Conservation (phyloP, 164 flowering plant species). For the Liriodendron chinense region DNA sequence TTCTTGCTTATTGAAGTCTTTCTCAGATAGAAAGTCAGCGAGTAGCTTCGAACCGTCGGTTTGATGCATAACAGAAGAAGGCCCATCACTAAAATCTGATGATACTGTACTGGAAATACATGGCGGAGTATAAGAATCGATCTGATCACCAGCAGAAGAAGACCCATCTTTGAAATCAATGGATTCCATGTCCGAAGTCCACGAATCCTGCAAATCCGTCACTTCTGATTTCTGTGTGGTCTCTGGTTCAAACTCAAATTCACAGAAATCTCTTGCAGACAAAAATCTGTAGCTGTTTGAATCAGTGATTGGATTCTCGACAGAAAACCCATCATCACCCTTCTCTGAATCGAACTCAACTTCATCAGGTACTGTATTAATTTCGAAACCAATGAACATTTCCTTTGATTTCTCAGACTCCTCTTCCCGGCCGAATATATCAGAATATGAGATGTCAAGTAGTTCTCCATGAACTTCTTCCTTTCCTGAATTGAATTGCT, state of each 20-base stretch:
- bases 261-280: constrained; percentile 23
- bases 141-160: neutral
- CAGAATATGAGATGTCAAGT: neutral
- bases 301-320: constrained; percentile 1
- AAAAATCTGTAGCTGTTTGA: constrained; percentile 5
- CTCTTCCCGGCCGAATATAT: neutral
- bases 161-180: neutral
- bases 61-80: too few species aligned
- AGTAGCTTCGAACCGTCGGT: neutral
- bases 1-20: neutral
- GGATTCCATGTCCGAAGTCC: neutral
- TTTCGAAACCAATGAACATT: neutral
- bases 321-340: neutral
- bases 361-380: constrained; percentile 4
- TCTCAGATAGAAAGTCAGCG: neutral
- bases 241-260: constrained; percentile 9
- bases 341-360: neutral
- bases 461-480: constrained; percentile 14
- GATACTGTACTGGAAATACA: neutral
- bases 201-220: neutral
- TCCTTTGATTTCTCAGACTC: neutral
- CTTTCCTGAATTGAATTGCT: constrained; percentile 4
- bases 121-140: neutral
- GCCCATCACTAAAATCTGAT: neutral
- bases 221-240: neutral